Evolutionary conservation across 2,329 filamentous ascomycete species (phyloP), one percentile per base, ranked within the genome.

Genomic region (Ascochyta clinopodiicola): DNA sequence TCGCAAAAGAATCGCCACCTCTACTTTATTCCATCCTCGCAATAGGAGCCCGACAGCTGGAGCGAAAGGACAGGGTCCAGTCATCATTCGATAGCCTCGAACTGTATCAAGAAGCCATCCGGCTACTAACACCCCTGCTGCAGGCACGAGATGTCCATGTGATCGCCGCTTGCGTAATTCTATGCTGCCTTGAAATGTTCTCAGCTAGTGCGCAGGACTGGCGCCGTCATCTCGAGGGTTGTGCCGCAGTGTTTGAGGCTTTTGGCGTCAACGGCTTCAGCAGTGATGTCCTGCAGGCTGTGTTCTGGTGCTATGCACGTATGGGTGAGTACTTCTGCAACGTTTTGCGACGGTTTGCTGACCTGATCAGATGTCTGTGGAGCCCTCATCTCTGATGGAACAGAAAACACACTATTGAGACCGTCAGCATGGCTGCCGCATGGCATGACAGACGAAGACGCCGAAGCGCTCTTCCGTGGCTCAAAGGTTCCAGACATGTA

Each of bases 251-350:
- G 0, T 79, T 84, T 59, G 77, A 82, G 59, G 78, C 81, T 0
- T 78, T 80, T 3, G 80, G 78, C 0, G 81, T 83, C 36, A 79
- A 82, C 57, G 81, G 82, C 0, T 82, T 83, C 55, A 78, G 77
- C 0, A 80, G 80, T 0, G 80, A 80, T 3, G 72, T 81, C 2
- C 75, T 82, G 15, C 78, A 83, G 61, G 81, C 81, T 1, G 67
- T 84, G 0, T 84, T 84, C 54, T 84, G 82, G 82, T 82, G 80
- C 51, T 84, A 83, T 67, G 81, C 80, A 0, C 75, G 81, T 7
- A 84, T 84, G 81, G 80, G 73, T 76, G 53, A 43, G 61, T 56
- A 9, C 8, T 24, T 4, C 22, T 31, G 12, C 6, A 3, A 4
- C 12, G 6, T 1, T 31, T 19, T 7, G 15, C 12, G n/a, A n/a